A percentile compares a stretch with the other conserved stretches of the same genome.
Conservation (phyloP, 495 filamentous ascomycete species). For the Pseudoneurospora amorphoporcata region DNA sequence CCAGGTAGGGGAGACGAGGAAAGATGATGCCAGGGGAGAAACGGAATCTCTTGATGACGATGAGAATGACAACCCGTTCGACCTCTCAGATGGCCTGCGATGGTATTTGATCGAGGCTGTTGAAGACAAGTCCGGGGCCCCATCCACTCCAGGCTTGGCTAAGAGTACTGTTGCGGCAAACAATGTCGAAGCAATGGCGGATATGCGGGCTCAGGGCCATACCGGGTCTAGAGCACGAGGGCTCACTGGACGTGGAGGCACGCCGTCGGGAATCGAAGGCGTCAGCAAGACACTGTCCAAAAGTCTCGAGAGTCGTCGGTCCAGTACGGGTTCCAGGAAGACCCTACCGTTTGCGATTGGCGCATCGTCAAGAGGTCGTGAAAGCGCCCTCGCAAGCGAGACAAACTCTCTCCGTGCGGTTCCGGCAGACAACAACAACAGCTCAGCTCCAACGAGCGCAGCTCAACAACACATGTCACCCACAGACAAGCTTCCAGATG, state of each 20-base stretch:
- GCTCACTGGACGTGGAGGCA: constrained; percentile 24
- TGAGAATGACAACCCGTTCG: constrained; percentile 95
- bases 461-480: constrained; percentile 14
- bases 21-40: constrained; percentile 14
- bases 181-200: constrained; percentile 65
- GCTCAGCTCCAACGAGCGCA: constrained; percentile 27
- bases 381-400: constrained; percentile 37
- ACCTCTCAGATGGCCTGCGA: constrained; percentile 85
- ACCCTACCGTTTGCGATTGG: constrained; percentile 38
- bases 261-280: constrained; percentile 48
- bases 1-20: constrained; percentile 5
- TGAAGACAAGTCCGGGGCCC: constrained; percentile 93
- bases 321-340: constrained; percentile 73
- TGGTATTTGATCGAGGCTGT: constrained; percentile 93
- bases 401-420: constrained; percentile 38
- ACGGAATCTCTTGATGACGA: constrained; percentile 38
- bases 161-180: constrained; percentile 87
- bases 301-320: constrained; percentile 81
- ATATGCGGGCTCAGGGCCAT: constrained; percentile 43
- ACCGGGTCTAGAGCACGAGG: constrained; percentile 38
- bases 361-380: constrained; percentile 23
- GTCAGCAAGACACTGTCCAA: constrained; percentile 70
- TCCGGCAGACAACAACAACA: constrained; percentile 17
- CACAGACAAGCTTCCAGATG: background rate
- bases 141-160: constrained; percentile 75